These are phyloP conservation scores for Xerocomellus dryophilus DNA, from an alignment of 768 basidiomycete genomes.

Conservation along the genomic window DNA sequence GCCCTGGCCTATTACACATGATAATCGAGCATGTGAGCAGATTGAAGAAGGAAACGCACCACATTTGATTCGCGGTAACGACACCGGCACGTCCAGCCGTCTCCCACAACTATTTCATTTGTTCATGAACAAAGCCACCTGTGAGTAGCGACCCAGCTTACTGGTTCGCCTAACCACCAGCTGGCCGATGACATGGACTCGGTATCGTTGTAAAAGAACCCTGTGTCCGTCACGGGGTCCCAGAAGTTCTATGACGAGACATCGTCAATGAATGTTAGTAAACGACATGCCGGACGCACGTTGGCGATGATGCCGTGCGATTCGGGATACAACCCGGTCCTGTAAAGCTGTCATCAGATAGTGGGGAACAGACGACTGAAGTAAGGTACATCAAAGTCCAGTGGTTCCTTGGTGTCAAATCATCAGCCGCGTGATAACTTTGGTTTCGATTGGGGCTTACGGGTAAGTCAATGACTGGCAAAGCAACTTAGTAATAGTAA, in stretches of 20 bases:
- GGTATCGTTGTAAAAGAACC: conserved; percentile 70
- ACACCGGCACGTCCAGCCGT: conserved; percentile 73
- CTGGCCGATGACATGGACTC: conserved; percentile 59
- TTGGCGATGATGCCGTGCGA: conserved; percentile 91
- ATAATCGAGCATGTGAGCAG: neutral
- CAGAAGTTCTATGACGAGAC: conserved; percentile 66
- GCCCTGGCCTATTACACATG: conserved; percentile 64
- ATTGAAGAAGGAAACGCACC: conserved; percentile 46
- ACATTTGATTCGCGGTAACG: conserved; percentile 87
- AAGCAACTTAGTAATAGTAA: conserved; percentile 1
- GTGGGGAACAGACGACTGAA: neutral
- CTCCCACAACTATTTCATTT: conserved; percentile 74
- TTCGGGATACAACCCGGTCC: conserved; percentile 88
- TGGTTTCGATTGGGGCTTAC: conserved; percentile 42
- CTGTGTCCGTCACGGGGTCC: conserved; percentile 60
- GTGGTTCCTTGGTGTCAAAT: conserved; percentile 62
- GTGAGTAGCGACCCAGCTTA: conserved; percentile 36
- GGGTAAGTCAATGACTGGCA: conserved; percentile 84
- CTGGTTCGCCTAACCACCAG: conserved; percentile 95
- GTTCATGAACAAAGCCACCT: neutral
- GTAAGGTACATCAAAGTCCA: conserved; percentile 74
- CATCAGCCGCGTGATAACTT: neutral
- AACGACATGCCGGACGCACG: conserved; percentile 38
- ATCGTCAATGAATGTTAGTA: neutral
- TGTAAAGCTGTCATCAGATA: conserved; percentile 25